Conservation (phyloP, 495 filamentous ascomycete genomes). For the Neurospora tetrasperma region DNA sequence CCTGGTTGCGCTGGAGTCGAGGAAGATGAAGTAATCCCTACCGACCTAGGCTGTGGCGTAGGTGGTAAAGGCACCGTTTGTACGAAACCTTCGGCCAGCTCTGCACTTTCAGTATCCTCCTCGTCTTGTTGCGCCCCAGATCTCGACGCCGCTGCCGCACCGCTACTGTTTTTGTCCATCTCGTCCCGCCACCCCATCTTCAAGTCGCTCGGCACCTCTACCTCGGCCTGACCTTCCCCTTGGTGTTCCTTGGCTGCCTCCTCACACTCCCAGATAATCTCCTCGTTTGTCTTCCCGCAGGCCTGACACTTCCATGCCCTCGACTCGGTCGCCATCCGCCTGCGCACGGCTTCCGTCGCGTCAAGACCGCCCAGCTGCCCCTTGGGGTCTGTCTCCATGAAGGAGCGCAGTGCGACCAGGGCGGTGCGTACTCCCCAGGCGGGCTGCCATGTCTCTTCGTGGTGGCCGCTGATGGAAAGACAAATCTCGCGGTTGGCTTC, state of each 20-base stretch:
- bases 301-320: slow-evolving; percentile 43
- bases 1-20: slow-evolving; percentile 9
- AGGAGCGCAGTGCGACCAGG: slow-evolving; percentile 55
- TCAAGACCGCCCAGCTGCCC: slow-evolving; percentile 89
- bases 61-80: slow-evolving; percentile 24
- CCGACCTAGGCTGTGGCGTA: slow-evolving; percentile 3
- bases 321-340: slow-evolving; percentile 54
- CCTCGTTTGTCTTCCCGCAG: slow-evolving; percentile 55
- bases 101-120: slow-evolving; percentile 28
- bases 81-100: slow-evolving; percentile 41
- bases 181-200: slow-evolving; percentile 49
- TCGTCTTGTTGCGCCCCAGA: slow-evolving; percentile 1
- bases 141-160: neutral
- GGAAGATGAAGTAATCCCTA: neutral
- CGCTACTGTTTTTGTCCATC: slow-evolving; percentile 25
- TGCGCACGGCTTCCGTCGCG: slow-evolving; percentile 49
- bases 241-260: slow-evolving; percentile 44
- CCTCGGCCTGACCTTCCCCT: slow-evolving; percentile 23
- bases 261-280: slow-evolving; percentile 60
- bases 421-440: slow-evolving; percentile 89
- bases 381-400: slow-evolving; percentile 64
- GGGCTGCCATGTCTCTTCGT: slow-evolving; percentile 97
- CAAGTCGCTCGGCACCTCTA: slow-evolving; percentile 46
- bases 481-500: slow-evolving; percentile 97
- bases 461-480: slow-evolving; percentile 82